A percentile compares a stretch with the other conserved stretches of the same genome.
Evolutionary conservation across 345 rosid genomes (phyloP).

Genomic region (Gossypium thurberi): DNA sequence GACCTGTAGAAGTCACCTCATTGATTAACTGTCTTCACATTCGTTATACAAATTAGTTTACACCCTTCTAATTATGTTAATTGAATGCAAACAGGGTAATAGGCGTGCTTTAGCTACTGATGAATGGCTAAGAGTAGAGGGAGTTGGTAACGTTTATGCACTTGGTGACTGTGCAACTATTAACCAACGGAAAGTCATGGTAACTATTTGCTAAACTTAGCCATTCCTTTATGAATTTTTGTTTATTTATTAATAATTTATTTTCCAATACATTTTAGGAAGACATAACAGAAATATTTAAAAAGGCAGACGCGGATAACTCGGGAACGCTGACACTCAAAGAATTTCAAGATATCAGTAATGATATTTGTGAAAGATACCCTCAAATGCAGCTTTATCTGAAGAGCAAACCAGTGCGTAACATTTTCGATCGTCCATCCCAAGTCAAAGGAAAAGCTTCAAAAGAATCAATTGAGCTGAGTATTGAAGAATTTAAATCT

Average conservation of each 20-base stretch:
- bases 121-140: conserved; percentile 94
- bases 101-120: conserved; percentile 96
- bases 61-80: neutral
- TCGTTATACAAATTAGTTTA: neutral
- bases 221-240: neutral
- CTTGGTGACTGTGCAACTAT: conserved; percentile 99
- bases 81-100: conserved; percentile 32
- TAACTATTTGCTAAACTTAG: conserved; percentile 18
- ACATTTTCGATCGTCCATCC: conserved; percentile 60
- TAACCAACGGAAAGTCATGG: conserved; percentile 74
- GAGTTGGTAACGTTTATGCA: conserved; percentile 59
- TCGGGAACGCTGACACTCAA: conserved; percentile 78
- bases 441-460: conserved; percentile 49
- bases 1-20: neutral
- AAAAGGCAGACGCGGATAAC: conserved; percentile 85
- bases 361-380: conserved; percentile 77
- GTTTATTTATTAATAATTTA: neutral
- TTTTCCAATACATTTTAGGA: conserved; percentile 39
- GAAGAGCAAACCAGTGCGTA: conserved; percentile 60
- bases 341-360: conserved; percentile 71
- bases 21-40: neutral
- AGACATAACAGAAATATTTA: conserved; percentile 69
- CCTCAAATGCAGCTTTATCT: conserved; percentile 89
- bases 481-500: conserved; percentile 69
- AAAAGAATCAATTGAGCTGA: conserved; percentile 58